These are phyloP conservation scores for Skeletonema tropicum DNA, from an alignment of 108 stramenopile genomes.

Conservation along the genomic window DNA sequence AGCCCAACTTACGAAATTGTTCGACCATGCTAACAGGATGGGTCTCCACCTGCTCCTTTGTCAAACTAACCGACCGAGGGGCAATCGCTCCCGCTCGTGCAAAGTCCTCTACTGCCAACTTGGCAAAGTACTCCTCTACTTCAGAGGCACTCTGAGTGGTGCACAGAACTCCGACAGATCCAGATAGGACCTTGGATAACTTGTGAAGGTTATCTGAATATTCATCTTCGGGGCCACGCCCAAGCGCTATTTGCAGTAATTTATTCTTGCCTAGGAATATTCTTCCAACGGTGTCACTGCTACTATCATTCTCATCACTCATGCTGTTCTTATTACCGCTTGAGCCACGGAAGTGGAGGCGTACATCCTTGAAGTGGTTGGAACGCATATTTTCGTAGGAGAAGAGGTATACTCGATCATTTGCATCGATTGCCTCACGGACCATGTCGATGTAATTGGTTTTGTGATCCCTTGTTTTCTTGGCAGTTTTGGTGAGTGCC, in stretches of 20 bases:
- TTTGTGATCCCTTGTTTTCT: constrained; percentile 94
- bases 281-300: constrained; percentile 45
- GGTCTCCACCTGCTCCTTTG: constrained; percentile 68
- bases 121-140: constrained; percentile 88
- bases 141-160: constrained; percentile 72
- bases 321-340: constrained; percentile 22
- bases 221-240: constrained; percentile 90
- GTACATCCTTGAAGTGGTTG: constrained; percentile 93
- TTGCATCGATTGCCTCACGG: constrained; percentile 85
- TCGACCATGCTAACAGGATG: constrained; percentile 95
- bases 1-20: constrained; percentile 92
- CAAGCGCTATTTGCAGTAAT: constrained; percentile 91
- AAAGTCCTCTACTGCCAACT: constrained; percentile 86
- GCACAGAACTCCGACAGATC: constrained; percentile 90
- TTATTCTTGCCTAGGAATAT: constrained; percentile 98
- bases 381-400: constrained; percentile 95
- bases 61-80: constrained; percentile 70
- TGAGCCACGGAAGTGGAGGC: constrained; percentile 77
- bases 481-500: constrained; percentile 90
- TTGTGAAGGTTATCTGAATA: constrained; percentile 91
- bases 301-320: constrained; percentile 21
- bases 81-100: constrained; percentile 86
- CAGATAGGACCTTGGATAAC: constrained; percentile 76
- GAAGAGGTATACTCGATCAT: constrained; percentile 89
- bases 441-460: constrained; percentile 81